Percentiles rank a stretch among this genome's conserved stretches.
These are phyloP conservation scores for Avena eriantha DNA, from an alignment of 176 grass and related monocot genomes.

Conservation along the genomic window DNA sequence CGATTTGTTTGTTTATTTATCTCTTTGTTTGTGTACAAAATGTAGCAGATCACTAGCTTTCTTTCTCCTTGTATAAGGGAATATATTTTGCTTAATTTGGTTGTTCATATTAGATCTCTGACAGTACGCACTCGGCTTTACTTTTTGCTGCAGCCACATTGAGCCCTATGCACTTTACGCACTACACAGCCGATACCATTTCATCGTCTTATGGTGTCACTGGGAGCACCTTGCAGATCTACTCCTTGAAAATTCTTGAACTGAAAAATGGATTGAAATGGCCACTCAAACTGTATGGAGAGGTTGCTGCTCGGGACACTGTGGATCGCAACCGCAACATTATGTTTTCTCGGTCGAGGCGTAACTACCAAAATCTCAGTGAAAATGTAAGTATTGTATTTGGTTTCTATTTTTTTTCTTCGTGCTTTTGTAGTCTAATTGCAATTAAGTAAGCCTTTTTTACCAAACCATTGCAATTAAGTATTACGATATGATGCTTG, in stretches of 20 bases:
- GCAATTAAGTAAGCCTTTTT: neutral
- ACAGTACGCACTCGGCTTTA: neutral
- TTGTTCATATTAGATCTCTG: neutral
- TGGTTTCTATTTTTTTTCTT: neutral
- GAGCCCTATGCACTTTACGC: slow-evolving; percentile 9
- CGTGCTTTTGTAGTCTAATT: neutral
- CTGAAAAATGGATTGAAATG: neutral
- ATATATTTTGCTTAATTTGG: neutral
- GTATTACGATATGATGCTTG: neutral
- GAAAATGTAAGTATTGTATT: neutral
- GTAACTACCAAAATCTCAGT: neutral
- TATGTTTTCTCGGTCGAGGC: neutral
- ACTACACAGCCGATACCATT: neutral
- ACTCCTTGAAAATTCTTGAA: neutral
- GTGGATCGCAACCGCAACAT: slow-evolving; percentile 6
- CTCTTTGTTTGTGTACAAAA: neutral
- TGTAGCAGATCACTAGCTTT: neutral
- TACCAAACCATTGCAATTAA: neutral
- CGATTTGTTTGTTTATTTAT: neutral
- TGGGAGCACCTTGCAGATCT: slow-evolving; percentile 4
- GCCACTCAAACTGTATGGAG: neutral
- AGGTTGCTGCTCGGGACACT: neutral
- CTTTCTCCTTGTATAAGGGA: neutral
- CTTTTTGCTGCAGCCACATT: slow-evolving; percentile 19
- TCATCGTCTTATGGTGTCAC: neutral